phyloP scores from a whole-genome alignment of 192 early-diverging fungal species.

The Cetraspora pellucida region DNA sequence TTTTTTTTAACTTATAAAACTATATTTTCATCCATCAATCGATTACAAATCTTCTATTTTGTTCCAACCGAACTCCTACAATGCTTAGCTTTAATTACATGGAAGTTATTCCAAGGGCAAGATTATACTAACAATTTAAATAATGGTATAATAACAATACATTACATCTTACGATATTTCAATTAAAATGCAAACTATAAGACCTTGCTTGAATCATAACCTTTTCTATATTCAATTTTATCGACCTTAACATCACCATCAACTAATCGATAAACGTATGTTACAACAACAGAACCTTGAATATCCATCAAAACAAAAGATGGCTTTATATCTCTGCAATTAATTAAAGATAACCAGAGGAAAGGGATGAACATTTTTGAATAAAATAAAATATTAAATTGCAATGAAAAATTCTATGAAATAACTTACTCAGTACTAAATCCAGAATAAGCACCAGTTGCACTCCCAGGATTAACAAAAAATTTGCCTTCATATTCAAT shows the following conservation, averaged over 20 bases:
- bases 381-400: neutral
- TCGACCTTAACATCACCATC: slow-evolving; percentile 92
- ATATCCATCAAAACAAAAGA: slow-evolving; percentile 98
- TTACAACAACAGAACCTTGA: slow-evolving; percentile 68
- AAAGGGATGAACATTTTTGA: neutral
- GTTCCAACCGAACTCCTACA: too few species aligned
- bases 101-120: too few species aligned
- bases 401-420: neutral
- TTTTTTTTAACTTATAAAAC: too few species aligned
- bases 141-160: too few species aligned
- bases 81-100: too few species aligned
- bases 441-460: slow-evolving; percentile 79
- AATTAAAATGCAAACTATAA: neutral
- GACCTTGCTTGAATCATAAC: slow-evolving; percentile 32
- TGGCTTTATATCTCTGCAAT: slow-evolving; percentile 66
- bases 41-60: too few species aligned
- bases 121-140: too few species aligned
- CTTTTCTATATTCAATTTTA: slow-evolving; percentile 85
- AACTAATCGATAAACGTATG: slow-evolving; percentile 94
- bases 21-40: too few species aligned
- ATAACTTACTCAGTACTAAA: slow-evolving; percentile 20
- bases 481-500: slow-evolving; percentile 91
- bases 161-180: too few species aligned
- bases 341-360: slow-evolving; percentile 12
- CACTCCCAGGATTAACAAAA: slow-evolving; percentile 94